A percentile compares a stretch with the other conserved stretches of the same genome.
These are phyloP conservation scores for Dictyostelium citrinum DNA, from an alignment of 78 protist species.

Conservation along the genomic window DNA sequence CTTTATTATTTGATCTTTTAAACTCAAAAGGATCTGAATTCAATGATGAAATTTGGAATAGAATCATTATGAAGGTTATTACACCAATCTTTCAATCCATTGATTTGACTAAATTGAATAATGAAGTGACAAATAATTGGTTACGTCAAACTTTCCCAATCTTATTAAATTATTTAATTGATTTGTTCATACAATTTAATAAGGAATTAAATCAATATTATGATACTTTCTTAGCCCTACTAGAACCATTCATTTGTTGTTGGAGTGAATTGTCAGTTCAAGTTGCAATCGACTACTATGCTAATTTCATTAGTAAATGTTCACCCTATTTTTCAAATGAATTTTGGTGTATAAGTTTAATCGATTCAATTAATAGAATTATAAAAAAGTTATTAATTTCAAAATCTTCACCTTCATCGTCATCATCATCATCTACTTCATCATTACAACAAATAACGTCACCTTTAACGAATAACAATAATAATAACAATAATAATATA, in stretches of 20 bases:
- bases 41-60: background rate
- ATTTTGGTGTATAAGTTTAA: background rate
- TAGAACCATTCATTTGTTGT: constrained; percentile 37
- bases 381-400: constrained; percentile 5
- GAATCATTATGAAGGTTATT: background rate
- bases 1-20: constrained; percentile 4
- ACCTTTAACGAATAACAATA: background rate
- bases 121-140: constrained; percentile 8
- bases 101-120: background rate
- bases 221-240: background rate
- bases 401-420: background rate
- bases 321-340: constrained; percentile 5
- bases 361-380: background rate
- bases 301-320: constrained; percentile 1
- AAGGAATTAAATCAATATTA: background rate
- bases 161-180: background rate
- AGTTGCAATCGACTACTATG: background rate
- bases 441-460: background rate
- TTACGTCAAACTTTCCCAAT: constrained; percentile 37
- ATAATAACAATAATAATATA: background rate
- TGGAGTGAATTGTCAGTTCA: background rate
- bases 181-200: background rate
- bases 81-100: background rate
- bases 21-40: background rate
- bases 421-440: background rate